Percentiles rank a stretch among this genome's conserved stretches.
phyloP scores from a whole-genome alignment of 2,329 filamentous ascomycete species.

The Verticillium nonalfalfae region DNA sequence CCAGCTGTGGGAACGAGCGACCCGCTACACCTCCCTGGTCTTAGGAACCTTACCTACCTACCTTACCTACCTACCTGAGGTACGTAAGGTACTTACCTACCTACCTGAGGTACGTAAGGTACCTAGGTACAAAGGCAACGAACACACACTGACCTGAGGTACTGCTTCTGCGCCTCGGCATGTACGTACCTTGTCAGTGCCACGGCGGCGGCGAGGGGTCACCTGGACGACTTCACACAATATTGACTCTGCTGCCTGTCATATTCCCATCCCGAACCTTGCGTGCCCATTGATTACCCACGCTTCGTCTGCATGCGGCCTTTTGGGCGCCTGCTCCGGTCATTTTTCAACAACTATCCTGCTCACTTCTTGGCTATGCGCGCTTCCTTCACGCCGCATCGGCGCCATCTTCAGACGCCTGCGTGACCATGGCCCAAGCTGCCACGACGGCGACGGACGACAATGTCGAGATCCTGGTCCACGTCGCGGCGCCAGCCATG shows the following conservation, averaged over 20 bases:
- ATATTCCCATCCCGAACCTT: not conserved
- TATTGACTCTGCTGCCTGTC: not conserved
- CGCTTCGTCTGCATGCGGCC: not conserved
- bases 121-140: too few relatives aligned
- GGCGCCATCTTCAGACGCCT: not conserved
- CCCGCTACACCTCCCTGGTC: too few relatives aligned
- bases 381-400: not conserved
- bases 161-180: not conserved
- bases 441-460: not conserved
- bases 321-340: not conserved
- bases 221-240: not conserved
- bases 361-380: not conserved
- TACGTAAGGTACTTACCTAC: too few relatives aligned
- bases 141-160: not conserved
- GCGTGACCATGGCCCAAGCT: not conserved
- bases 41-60: too few relatives aligned
- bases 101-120: too few relatives aligned
- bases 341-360: not conserved
- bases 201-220: not conserved
- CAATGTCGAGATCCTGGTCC: slow-evolving; percentile 48
- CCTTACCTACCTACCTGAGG: too few relatives aligned
- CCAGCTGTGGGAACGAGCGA: too few relatives aligned
- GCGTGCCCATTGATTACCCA: too few relatives aligned
- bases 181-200: not conserved
- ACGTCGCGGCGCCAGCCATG: slow-evolving; percentile 45